Conservation (phyloP, 2,329 filamentous ascomycete species). For the Ceratocystis cacaofunesta region DNA sequence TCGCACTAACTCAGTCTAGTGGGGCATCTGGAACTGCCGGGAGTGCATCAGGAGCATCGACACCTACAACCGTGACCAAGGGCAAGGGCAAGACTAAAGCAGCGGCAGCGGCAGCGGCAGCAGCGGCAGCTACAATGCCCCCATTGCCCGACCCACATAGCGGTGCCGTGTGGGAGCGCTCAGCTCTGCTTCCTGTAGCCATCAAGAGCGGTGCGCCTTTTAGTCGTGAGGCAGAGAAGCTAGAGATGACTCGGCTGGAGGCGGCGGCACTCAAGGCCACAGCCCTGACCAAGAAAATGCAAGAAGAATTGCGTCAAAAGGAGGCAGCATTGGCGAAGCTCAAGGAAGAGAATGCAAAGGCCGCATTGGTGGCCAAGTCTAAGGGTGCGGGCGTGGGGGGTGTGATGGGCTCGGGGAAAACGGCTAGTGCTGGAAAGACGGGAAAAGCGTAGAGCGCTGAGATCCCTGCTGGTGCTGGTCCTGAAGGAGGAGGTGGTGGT, state of each 20-base stretch:
- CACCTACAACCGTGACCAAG: constrained; percentile 27
- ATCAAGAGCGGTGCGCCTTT: constrained; percentile 57
- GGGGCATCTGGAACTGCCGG: constrained; percentile 6
- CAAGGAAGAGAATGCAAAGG: constrained; percentile 43
- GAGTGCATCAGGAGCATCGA: constrained; percentile 17
- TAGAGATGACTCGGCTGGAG: constrained; percentile 44
- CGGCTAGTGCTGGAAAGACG: background rate
- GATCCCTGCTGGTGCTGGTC: background rate
- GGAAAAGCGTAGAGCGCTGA: constrained; percentile 14
- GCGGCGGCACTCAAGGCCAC: constrained; percentile 51
- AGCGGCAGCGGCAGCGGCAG: constrained; percentile 19
- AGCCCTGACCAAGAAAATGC: constrained; percentile 43
- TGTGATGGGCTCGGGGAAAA: background rate
- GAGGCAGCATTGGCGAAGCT: constrained; percentile 45
- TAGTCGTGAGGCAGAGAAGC: constrained; percentile 52
- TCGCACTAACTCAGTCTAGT: constrained; percentile 9
- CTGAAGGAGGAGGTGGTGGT: background rate
- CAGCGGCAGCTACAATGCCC: constrained; percentile 24
- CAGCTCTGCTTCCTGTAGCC: constrained; percentile 57
- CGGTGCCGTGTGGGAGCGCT: constrained; percentile 47
- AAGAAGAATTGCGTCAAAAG: constrained; percentile 47
- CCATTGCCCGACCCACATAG: constrained; percentile 26
- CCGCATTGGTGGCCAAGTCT: constrained; percentile 22
- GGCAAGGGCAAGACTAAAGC: constrained; percentile 34
- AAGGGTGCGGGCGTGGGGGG: constrained; percentile 16